Conservation (phyloP, 169 alveolate species). For the Cryptosporidium canis region DNA sequence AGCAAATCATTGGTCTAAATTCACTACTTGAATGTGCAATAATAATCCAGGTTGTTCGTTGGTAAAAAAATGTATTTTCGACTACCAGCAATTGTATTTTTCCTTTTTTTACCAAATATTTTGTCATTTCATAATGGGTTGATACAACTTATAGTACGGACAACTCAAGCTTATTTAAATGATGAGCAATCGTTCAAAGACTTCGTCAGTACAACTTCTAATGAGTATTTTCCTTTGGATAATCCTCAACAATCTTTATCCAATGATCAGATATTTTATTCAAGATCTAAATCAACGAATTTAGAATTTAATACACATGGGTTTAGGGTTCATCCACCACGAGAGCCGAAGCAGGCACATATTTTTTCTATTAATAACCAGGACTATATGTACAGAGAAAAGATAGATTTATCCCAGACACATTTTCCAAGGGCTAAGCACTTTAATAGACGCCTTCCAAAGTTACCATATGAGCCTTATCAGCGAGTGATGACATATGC, state of each 20-base stretch:
- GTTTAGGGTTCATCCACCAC: neutral
- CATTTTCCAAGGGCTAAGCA: neutral
- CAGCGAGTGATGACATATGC: slow-evolving; percentile 63
- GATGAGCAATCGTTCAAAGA: neutral
- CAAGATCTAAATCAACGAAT: neutral
- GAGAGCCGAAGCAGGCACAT: neutral
- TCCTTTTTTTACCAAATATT: neutral
- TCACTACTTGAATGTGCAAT: neutral
- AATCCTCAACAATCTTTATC: neutral
- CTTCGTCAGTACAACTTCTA: neutral
- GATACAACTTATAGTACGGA: neutral
- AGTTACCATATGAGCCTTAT: slow-evolving; percentile 32
- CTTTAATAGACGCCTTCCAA: neutral
- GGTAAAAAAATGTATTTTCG: neutral
- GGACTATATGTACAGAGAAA: neutral
- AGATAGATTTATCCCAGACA: neutral
- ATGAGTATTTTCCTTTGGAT: neutral
- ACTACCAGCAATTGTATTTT: neutral
- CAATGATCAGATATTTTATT: neutral
- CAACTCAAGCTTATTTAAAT: neutral
- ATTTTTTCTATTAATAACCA: neutral
- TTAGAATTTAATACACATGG: neutral
- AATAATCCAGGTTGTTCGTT: neutral
- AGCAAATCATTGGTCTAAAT: neutral
- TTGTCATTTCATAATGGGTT: neutral